Evolutionary conservation across 805 yeast genomes (phyloP), one percentile per base, ranked within the genome.

Genomic region (Sugiyamaella americana): DNA sequence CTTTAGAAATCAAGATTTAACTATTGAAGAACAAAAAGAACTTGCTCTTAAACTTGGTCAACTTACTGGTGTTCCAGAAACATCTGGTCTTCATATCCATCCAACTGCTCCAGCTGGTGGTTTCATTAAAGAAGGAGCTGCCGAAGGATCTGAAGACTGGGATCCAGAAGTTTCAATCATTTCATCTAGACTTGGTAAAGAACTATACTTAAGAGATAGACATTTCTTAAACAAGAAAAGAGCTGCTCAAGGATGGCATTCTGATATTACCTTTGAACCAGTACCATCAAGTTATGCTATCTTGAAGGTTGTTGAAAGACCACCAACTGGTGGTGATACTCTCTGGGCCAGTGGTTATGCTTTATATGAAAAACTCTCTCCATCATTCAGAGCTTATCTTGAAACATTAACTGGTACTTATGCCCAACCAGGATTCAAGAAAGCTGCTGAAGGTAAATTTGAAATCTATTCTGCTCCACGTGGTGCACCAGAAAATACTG

Each of bases 271-370:
- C 21, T 84, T 81, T 62, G 93, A 84, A 63, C 72, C 72, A 43
- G 86, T 80, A 59, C 84, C 89, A 10, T 83, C 91, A 11, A 84
- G 84, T 13, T 69, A 75, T 47, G 84, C 94, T 0, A 74, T 81
- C 51, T 79, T 84, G 58, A 70, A 78, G 17, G 78, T 81, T 47
- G 67, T 82, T 41, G 84, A 82, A 49, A 71, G 72, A 30, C 80
- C 80, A 24, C 78, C 73, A 20, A 63, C 59, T 23, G 70, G 70
- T 11, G 82, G 82, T n/a, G 82, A 77, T 56, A 78, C 82, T 3
- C 60, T 70, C n/a, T 77, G 76, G 71, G 71, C 73, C 23, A 72
- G 75, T 44, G 77, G 78, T 17, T 71, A 74, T 52, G 79, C 71
- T 38, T 78, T 79, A 3, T 77, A 76, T 60, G 76, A 74, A 50